These are phyloP conservation scores for Dalbergia cultrata DNA, from an alignment of 306 rosid species.

Conservation along the genomic window DNA sequence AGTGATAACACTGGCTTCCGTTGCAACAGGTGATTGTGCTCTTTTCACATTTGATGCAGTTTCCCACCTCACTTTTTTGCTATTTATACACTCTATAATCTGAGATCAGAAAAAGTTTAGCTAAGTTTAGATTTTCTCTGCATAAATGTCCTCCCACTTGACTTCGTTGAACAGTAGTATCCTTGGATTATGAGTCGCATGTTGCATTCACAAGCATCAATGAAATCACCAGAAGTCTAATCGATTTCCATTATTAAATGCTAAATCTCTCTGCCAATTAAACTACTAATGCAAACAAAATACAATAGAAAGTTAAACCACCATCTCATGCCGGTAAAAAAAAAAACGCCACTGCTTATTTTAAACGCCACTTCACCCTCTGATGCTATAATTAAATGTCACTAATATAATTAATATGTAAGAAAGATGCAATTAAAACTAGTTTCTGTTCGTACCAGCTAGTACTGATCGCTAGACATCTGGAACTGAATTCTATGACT, in stretches of 20 bases:
- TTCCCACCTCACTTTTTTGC: not conserved
- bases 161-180: slow-evolving; percentile 1
- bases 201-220: not conserved
- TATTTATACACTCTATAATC: not conserved
- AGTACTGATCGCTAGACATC: too few species aligned
- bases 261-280: not conserved
- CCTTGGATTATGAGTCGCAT: not conserved
- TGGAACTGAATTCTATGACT: too few species aligned
- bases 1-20: slow-evolving; percentile 43
- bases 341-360: too few species aligned
- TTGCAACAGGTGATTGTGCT: slow-evolving; percentile 65
- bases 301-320: not conserved
- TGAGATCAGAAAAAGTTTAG: not conserved
- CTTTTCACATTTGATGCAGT: not conserved
- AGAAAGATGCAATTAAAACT: not conserved
- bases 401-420: not conserved
- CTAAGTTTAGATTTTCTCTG: not conserved
- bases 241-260: not conserved
- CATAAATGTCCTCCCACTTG: not conserved
- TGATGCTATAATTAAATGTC: not conserved
- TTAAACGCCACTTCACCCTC: not conserved
- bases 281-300: not conserved
- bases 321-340: not conserved
- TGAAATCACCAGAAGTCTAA: not conserved
- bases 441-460: too few species aligned